These are phyloP conservation scores for Ophiostoma himal-ulmi DNA, from an alignment of 2,329 filamentous ascomycete species.

Conservation along the genomic window DNA sequence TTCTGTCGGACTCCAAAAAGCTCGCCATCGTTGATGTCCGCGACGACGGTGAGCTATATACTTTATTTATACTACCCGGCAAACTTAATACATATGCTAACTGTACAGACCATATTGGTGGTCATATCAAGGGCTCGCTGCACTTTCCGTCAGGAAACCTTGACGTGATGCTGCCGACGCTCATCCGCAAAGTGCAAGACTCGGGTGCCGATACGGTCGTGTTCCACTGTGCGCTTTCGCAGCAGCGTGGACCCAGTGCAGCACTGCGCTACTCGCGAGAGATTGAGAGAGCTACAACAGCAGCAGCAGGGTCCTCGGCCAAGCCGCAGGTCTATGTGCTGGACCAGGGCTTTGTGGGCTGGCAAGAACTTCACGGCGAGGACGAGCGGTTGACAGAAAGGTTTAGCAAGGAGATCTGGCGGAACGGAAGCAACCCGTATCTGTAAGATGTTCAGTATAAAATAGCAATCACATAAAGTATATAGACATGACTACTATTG, in stretches of 20 bases:
- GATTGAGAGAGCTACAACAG: constrained; percentile 33
- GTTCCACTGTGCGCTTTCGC: constrained; percentile 90
- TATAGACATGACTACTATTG: no score
- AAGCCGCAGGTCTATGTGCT: constrained; percentile 60
- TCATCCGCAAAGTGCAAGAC: constrained; percentile 69
- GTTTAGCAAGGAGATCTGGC: constrained; percentile 76
- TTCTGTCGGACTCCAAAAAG: constrained; percentile 48
- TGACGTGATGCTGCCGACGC: constrained; percentile 70
- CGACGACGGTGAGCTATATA: constrained; percentile 58
- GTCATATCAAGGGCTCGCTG: constrained; percentile 72
- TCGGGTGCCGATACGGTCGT: constrained; percentile 81
- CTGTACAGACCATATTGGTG: constrained; percentile 72
- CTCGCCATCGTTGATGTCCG: constrained; percentile 84
- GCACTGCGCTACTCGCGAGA: constrained; percentile 75
- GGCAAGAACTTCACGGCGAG: constrained; percentile 78
- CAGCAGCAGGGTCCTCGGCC: constrained; percentile 22
- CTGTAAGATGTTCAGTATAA: background rate
- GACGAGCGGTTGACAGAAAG: constrained; percentile 78
- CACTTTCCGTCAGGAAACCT: constrained; percentile 71
- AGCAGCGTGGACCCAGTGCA: constrained; percentile 81
- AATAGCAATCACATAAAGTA: background rate
- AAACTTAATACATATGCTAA: background rate
- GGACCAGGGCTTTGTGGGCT: constrained; percentile 76
- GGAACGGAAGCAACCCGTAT: background rate
- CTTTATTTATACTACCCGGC: background rate